Evolutionary conservation across 73 alveolate genomes (phyloP), one percentile per base, ranked within the genome.

Genomic region (Paramecium octaurelia): DNA sequence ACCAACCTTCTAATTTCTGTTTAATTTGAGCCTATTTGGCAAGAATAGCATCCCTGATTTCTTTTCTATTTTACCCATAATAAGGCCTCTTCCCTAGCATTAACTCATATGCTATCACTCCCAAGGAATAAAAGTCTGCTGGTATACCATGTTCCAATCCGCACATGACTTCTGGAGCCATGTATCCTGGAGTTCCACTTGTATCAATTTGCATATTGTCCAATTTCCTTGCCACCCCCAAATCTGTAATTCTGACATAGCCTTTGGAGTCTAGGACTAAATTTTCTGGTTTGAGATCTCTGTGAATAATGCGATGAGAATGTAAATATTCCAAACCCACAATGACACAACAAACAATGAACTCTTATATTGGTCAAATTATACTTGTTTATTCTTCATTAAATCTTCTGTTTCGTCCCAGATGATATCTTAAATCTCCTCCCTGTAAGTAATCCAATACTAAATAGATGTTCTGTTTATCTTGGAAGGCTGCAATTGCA

Each of bases 161-260:
- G 90, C 93, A 85, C 93, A 98, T 88, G 23, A 98, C 99, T 94
- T 98, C 99, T 34, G 99, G 99, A 4, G 99, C 99, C 97, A 94
- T 96, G 85, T 98, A 98, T 2, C 99, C 99, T 36, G 99, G 99
- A 10, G 99, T 98, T 2, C 99, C 99, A 4, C 97, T 89, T 8
- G 95, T 92, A 89, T 89, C 94, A 54, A 95, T 95, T 88, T 95
- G 75, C 14, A 98, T 93, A 71, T 96, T 97, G 42, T 97, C 98
- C 35, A 95, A 96, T 34, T 92, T 92, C 73, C 99, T 92, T 0
- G 99, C 99, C n/a, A 98, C 97, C 14, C 99, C 99, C 59, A 98
- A 90, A 92, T 98, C 99, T 12, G 99, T 97, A 11, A 98, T 92
- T 86, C 98, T 92, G 1, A 96, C 95, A 92, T 97, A 97, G 10